Percentiles rank a stretch among this genome's conserved stretches.
Evolutionary conservation across 352 stramenopile species (phyloP).

Genomic region (Thalassiosira exigua): DNA sequence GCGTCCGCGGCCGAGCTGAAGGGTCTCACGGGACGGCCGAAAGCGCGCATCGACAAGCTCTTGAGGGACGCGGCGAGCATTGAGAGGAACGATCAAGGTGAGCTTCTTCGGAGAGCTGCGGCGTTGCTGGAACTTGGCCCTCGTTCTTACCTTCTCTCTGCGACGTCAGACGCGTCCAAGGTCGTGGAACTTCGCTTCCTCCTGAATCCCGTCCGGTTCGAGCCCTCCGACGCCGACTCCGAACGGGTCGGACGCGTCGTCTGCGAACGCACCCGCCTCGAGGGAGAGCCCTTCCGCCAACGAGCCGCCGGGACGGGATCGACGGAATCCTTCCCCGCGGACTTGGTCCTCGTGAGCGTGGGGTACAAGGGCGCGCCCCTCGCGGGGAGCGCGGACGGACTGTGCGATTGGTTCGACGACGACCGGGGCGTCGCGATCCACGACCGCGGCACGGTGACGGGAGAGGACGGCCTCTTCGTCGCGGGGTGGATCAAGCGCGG

Average conservation of each 20-base stretch:
- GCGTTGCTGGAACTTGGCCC: neutral
- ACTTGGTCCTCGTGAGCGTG: conserved; percentile 83
- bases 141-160: neutral
- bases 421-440: conserved; percentile 82
- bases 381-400: conserved; percentile 54
- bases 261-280: conserved; percentile 89
- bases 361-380: conserved; percentile 91
- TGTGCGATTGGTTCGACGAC: conserved; percentile 84
- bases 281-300: conserved; percentile 88
- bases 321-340: conserved; percentile 86
- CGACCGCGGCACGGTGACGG: conserved; percentile 66
- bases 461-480: conserved; percentile 90
- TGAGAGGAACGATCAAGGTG: conserved; percentile 23
- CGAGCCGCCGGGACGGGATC: conserved; percentile 87
- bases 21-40: conserved; percentile 73
- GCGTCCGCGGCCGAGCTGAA: conserved; percentile 90
- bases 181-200: conserved; percentile 89
- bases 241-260: conserved; percentile 83
- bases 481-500: conserved; percentile 97
- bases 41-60: conserved; percentile 80
- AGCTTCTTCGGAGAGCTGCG: neutral
- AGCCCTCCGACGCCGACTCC: conserved; percentile 74
- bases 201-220: conserved; percentile 87
- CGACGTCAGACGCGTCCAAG: conserved; percentile 33
- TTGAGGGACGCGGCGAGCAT: conserved; percentile 54